Percentiles rank a stretch among this genome's conserved stretches.
phyloP scores from a whole-genome alignment of 2,329 filamentous ascomycete genomes.

The Boeremia exigua region DNA sequence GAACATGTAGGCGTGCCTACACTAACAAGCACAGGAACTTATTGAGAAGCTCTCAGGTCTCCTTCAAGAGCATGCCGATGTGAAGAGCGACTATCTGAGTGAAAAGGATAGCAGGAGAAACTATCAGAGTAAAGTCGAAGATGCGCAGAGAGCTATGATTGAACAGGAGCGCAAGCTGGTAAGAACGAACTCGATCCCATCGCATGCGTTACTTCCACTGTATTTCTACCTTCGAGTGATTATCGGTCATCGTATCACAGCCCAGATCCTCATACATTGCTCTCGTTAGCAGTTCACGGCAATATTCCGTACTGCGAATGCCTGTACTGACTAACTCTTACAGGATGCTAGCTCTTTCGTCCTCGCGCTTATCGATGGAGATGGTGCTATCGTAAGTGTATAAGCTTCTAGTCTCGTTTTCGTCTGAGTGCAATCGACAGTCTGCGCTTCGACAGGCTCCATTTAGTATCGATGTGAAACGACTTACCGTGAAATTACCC shows the following conservation, averaged over 20 bases:
- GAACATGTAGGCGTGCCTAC: slow-evolving; percentile 5
- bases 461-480: no score
- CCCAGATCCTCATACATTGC: no score
- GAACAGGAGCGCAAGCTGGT: slow-evolving; percentile 37
- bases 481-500: no score
- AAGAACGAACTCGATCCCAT: neutral
- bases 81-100: slow-evolving; percentile 40
- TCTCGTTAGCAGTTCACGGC: neutral
- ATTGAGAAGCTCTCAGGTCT: slow-evolving; percentile 36
- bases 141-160: slow-evolving; percentile 25
- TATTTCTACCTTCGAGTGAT: no score
- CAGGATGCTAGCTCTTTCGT: slow-evolving; percentile 52
- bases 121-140: slow-evolving; percentile 37
- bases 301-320: neutral
- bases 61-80: slow-evolving; percentile 30
- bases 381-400: slow-evolving; percentile 54
- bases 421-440: no score
- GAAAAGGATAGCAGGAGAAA: slow-evolving; percentile 41
- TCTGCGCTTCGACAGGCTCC: no score
- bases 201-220: neutral
- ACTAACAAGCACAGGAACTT: slow-evolving; percentile 38
- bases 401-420: neutral
- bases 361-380: slow-evolving; percentile 57
- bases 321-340: slow-evolving; percentile 3
- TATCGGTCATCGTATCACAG: no score